Conservation (phyloP, 2,329 filamentous ascomycete species). For the Aotearoamyces nothofagi region DNA sequence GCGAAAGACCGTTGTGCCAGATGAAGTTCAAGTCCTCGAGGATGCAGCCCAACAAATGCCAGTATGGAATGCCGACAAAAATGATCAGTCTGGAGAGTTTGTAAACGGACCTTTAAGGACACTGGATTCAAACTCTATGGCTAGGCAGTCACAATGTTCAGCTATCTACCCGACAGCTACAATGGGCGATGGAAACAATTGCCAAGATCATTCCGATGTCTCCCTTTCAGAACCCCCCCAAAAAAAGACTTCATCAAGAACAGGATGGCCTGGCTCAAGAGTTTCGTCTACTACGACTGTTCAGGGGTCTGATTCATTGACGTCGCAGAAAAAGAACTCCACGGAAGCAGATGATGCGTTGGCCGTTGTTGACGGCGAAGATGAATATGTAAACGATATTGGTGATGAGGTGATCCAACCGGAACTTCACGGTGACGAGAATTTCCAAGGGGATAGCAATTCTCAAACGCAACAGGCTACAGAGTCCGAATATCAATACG, state of each 20-base stretch:
- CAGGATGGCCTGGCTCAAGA: conserved; percentile 15
- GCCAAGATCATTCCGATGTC: conserved; percentile 9
- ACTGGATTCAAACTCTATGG: too few species aligned
- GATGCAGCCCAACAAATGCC: too few species aligned
- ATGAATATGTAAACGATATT: too few species aligned
- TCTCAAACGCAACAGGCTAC: too few species aligned
- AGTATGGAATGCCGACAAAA: too few species aligned
- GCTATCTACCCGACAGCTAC: conserved; percentile 10
- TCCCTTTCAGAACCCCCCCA: conserved; percentile 14
- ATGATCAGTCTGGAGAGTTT: too few species aligned
- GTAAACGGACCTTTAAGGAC: too few species aligned
- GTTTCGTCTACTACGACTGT: too few species aligned
- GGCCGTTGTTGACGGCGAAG: conserved; percentile 1
- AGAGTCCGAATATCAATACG: too few species aligned
- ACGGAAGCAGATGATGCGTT: conserved; percentile 1
- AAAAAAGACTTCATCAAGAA: conserved; percentile 9
- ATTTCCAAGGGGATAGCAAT: conserved; percentile 2
- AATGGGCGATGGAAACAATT: conserved; percentile 4
- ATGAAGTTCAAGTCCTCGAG: conserved; percentile 7
- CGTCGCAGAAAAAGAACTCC: conserved; percentile 4
- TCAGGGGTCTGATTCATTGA: too few species aligned
- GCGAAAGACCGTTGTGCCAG: conserved; percentile 7
- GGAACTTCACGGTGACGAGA: too few species aligned
- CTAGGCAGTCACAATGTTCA: conserved; percentile 10
- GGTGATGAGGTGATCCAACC: too few species aligned